Evolutionary conservation across 225 moss, liverwort and hornwort species (phyloP).

Genomic region (Takakia lepidozioides): DNA sequence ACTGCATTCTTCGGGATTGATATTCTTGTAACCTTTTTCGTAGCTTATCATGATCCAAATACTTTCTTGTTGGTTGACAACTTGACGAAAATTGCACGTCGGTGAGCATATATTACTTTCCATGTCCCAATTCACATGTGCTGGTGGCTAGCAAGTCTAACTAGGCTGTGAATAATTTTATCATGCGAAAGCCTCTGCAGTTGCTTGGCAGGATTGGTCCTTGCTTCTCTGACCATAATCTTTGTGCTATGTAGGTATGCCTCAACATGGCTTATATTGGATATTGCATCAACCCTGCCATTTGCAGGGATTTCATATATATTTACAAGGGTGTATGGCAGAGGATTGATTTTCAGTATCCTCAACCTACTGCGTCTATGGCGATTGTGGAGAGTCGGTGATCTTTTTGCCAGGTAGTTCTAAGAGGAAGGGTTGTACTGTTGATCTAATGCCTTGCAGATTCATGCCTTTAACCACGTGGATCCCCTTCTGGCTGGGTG

Average conservation of each 20-base stretch:
- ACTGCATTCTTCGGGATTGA: slow-evolving; percentile 76
- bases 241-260: slow-evolving; percentile 45
- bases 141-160: neutral
- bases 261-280: slow-evolving; percentile 72
- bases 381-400: slow-evolving; percentile 85
- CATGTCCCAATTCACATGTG: no score
- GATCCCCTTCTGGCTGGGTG: neutral
- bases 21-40: slow-evolving; percentile 74
- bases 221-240: neutral
- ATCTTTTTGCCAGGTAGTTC: slow-evolving; percentile 70
- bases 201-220: neutral
- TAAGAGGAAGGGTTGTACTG: slow-evolving; percentile 7
- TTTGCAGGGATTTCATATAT: slow-evolving; percentile 39
- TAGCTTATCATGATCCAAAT: slow-evolving; percentile 66
- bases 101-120: slow-evolving; percentile 23
- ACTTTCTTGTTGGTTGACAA: slow-evolving; percentile 68
- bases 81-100: slow-evolving; percentile 36
- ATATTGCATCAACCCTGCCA: slow-evolving; percentile 81
- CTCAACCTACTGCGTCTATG: slow-evolving; percentile 84
- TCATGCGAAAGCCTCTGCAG: neutral
- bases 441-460: neutral
- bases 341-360: slow-evolving; percentile 53
- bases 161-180: neutral
- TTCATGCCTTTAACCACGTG: neutral
- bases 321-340: slow-evolving; percentile 61